These are phyloP conservation scores for Firmiana major DNA, from an alignment of 345 rosid species.

Conservation along the genomic window DNA sequence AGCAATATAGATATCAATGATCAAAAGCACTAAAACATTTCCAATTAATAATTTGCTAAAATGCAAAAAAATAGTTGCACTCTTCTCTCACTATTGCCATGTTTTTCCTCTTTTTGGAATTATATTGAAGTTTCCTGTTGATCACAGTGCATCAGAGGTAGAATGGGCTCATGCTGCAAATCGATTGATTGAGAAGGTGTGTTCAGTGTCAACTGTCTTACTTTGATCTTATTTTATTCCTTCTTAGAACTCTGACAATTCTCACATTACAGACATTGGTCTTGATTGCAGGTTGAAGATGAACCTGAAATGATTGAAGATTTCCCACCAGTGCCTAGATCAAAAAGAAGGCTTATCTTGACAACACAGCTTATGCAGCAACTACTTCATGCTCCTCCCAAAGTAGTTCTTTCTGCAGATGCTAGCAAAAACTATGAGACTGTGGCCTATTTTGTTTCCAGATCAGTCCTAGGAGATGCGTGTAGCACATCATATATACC, in stretches of 20 bases:
- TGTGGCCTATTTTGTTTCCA: slow-evolving; percentile 44
- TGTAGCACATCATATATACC: slow-evolving; percentile 43
- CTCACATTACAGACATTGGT: slow-evolving; percentile 11
- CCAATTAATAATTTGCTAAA: neutral
- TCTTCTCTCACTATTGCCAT: neutral
- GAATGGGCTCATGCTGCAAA: slow-evolving; percentile 66
- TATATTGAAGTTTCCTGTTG: slow-evolving; percentile 12
- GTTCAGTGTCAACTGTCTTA: slow-evolving; percentile 16
- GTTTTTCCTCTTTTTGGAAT: neutral
- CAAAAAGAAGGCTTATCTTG: slow-evolving; percentile 74
- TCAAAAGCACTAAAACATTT: neutral
- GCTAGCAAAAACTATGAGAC: slow-evolving; percentile 50
- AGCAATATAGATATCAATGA: neutral
- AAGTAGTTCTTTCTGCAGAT: slow-evolving; percentile 47
- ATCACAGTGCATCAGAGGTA: slow-evolving; percentile 61
- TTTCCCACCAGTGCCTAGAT: slow-evolving; percentile 36
- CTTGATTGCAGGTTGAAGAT: slow-evolving; percentile 56
- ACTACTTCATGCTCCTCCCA: slow-evolving; percentile 47
- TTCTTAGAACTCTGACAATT: slow-evolving; percentile 9
- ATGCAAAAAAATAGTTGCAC: neutral
- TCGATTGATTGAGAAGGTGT: slow-evolving; percentile 68
- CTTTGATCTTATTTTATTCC: neutral
- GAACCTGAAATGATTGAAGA: slow-evolving; percentile 50
- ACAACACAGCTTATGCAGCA: slow-evolving; percentile 86
- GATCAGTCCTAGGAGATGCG: slow-evolving; percentile 69